These are phyloP conservation scores for Fusarium sp. DNA, from an alignment of 2,329 filamentous ascomycete genomes.

Conservation along the genomic window DNA sequence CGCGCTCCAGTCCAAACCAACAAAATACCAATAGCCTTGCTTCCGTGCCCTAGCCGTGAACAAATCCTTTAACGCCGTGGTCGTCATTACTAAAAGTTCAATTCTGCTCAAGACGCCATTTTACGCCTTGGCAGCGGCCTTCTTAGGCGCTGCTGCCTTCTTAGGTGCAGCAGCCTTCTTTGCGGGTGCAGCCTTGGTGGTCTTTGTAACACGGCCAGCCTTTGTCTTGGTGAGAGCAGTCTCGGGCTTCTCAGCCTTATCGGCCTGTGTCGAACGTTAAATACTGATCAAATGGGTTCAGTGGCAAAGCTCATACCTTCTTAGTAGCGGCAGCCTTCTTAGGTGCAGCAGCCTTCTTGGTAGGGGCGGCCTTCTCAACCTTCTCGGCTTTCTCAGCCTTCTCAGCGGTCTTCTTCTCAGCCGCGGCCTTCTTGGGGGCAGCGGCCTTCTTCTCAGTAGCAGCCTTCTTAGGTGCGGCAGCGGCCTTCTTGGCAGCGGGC, in stretches of 20 bases:
- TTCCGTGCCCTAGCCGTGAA: constrained; percentile 44
- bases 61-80: constrained; percentile 51
- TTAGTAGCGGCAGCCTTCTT: constrained; percentile 49
- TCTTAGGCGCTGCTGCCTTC: constrained; percentile 55
- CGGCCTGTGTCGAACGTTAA: constrained; percentile 32
- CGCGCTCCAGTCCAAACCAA: constrained; percentile 44
- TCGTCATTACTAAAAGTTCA: constrained; percentile 53
- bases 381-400: constrained; percentile 47
- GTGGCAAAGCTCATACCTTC: constrained; percentile 25
- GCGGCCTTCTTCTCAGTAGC: constrained; percentile 48
- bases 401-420: constrained; percentile 27
- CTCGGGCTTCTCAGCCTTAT: constrained; percentile 68
- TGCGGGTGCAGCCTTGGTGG: constrained; percentile 54
- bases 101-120: constrained; percentile 31
- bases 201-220: constrained; percentile 85
- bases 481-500: constrained; percentile 49
- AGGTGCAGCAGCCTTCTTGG: constrained; percentile 64
- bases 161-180: constrained; percentile 54
- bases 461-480: constrained; percentile 53
- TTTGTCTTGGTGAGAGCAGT: constrained; percentile 83
- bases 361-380: constrained; percentile 70
- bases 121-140: constrained; percentile 59
- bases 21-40: constrained; percentile 44
- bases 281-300: not conserved
- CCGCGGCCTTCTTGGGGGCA: constrained; percentile 52